Conservation (phyloP, 495 filamentous ascomycete genomes). For the Tuber calosporum region DNA sequence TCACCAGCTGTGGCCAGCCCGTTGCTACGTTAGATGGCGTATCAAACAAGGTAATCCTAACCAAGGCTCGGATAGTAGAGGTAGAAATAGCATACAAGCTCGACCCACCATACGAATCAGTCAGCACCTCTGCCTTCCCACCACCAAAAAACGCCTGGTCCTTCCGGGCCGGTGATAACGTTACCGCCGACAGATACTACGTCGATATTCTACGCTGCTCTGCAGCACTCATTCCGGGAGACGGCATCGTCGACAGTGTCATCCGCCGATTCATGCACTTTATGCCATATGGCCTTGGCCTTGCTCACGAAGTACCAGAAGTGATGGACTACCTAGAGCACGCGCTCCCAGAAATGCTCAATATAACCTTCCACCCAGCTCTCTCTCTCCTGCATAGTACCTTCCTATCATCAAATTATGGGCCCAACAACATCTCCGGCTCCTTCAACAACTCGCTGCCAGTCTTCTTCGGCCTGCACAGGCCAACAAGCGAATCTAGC, state of each 20-base stretch:
- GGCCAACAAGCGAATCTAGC: constrained; percentile 14
- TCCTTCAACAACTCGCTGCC: constrained; percentile 26
- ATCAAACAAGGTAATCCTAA: constrained; percentile 7
- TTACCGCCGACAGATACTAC: constrained; percentile 24
- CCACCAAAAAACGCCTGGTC: constrained; percentile 19
- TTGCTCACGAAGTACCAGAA: constrained; percentile 1
- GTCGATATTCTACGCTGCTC: constrained; percentile 25
- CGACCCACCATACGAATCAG: constrained; percentile 26
- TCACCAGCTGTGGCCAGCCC: constrained; percentile 22
- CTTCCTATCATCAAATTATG: constrained; percentile 31
- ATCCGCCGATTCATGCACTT: constrained; percentile 33
- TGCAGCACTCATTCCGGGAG: constrained; percentile 26
- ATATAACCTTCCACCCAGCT: constrained; percentile 25
- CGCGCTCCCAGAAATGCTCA: constrained; percentile 26
- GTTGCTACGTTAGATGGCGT: constrained; percentile 6
- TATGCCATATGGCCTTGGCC: constrained; percentile 24
- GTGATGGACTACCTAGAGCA: constrained; percentile 14
- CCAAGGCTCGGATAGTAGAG: constrained; percentile 12
- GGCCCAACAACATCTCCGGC: constrained; percentile 2
- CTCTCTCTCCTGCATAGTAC: constrained; percentile 19
- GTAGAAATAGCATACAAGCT: constrained; percentile 32
- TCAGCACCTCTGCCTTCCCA: constrained; percentile 15
- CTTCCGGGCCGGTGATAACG: constrained; percentile 24
- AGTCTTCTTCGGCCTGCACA: constrained; percentile 29
- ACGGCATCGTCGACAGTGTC: constrained; percentile 29